Conservation (phyloP, 805 yeast genomes). For the Scheffersomyces coipomensis region DNA sequence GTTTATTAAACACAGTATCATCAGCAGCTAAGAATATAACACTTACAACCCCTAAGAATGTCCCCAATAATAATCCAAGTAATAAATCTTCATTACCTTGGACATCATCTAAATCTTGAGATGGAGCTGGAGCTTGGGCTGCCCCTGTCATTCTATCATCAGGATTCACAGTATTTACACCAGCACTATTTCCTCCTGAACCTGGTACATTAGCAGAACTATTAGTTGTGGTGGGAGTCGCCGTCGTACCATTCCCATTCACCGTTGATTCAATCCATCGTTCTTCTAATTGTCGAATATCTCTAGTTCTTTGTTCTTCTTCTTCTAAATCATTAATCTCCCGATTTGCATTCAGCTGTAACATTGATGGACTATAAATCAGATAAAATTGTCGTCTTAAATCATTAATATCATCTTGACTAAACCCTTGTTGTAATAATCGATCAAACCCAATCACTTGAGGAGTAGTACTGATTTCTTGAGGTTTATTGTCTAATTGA, state of each 20-base stretch:
- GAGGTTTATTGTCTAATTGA: constrained; percentile 52
- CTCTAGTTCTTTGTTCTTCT: constrained; percentile 36
- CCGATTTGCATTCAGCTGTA: constrained; percentile 17
- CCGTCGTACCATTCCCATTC: constrained; percentile 43
- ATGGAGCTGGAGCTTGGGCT: constrained; percentile 14
- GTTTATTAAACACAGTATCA: constrained; percentile 58
- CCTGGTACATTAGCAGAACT: background rate
- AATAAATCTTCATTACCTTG: constrained; percentile 60
- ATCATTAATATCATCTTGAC: constrained; percentile 70
- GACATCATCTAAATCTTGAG: constrained; percentile 28
- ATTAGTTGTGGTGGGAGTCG: constrained; percentile 5
- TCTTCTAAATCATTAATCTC: constrained; percentile 39
- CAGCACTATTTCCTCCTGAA: background rate
- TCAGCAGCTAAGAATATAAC: constrained; percentile 56
- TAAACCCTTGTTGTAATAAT: constrained; percentile 77
- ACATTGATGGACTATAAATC: constrained; percentile 50
- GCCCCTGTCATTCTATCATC: constrained; percentile 5
- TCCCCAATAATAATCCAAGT: constrained; percentile 71
- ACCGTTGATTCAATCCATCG: constrained; percentile 85
- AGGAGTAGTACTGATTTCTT: constrained; percentile 56
- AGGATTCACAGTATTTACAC: constrained; percentile 3
- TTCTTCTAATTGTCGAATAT: constrained; percentile 70
- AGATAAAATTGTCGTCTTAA: constrained; percentile 72
- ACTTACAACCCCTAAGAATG: constrained; percentile 71
- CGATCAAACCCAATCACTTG: constrained; percentile 86